phyloP scores from a whole-genome alignment of 768 basidiomycete genomes.

The Tylopilus subfusipes region DNA sequence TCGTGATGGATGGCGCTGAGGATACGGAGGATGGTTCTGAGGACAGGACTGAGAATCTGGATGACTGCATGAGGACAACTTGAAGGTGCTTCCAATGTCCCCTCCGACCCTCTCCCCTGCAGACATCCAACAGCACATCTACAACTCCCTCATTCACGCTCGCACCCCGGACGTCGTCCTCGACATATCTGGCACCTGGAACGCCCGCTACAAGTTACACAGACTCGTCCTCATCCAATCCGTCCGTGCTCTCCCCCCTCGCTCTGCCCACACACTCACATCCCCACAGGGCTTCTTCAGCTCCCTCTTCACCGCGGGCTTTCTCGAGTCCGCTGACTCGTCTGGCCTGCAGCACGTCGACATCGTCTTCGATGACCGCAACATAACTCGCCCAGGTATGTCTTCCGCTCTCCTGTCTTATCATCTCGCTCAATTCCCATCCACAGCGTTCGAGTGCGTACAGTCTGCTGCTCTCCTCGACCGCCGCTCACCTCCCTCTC shows the following conservation, averaged over 20 bases:
- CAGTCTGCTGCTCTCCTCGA: background rate
- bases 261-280: background rate
- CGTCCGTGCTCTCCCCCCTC: constrained; percentile 39
- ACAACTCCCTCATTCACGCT: constrained; percentile 65
- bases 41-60: background rate
- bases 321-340: constrained; percentile 52
- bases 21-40: constrained; percentile 64
- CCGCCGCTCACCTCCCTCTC: constrained; percentile 11
- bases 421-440: constrained; percentile 5
- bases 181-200: constrained; percentile 63
- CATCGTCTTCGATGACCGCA: constrained; percentile 76
- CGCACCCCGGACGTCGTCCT: constrained; percentile 78
- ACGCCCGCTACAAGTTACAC: constrained; percentile 75
- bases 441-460: constrained; percentile 83
- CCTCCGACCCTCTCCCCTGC: constrained; percentile 44
- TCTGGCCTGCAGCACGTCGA: constrained; percentile 51
- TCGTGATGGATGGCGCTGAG: constrained; percentile 25
- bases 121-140: constrained; percentile 73
- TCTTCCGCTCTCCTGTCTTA: constrained; percentile 5
- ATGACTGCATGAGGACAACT: background rate
- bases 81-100: constrained; percentile 51
- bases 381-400: constrained; percentile 84
- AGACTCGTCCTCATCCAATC: constrained; percentile 86
- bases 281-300: constrained; percentile 74
- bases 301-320: constrained; percentile 80